Evolutionary conservation across 2,329 filamentous ascomycete species (phyloP).

Genomic region (Sodiomyces alkalinus): DNA sequence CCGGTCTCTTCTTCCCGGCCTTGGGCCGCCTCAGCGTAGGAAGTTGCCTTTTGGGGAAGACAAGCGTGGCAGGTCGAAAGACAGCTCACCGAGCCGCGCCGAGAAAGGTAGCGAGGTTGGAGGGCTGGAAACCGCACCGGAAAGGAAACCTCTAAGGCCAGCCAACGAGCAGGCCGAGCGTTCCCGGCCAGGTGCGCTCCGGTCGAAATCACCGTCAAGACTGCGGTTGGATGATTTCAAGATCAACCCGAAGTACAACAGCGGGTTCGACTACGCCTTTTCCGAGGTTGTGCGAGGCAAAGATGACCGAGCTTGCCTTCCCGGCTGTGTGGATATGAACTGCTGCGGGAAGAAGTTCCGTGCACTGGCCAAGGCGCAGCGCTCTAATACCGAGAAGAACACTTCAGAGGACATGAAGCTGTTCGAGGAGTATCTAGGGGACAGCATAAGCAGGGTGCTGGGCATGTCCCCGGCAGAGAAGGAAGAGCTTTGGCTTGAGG

Average conservation of each 20-base stretch:
- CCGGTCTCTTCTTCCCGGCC: too few relatives aligned
- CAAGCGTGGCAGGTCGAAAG: constrained; percentile 4
- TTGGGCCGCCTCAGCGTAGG: constrained; percentile 20
- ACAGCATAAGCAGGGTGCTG: constrained; percentile 41
- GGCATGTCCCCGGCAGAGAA: constrained; percentile 45
- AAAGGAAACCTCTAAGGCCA: too few relatives aligned
- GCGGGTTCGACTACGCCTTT: constrained; percentile 58
- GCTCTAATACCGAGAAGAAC: constrained; percentile 22
- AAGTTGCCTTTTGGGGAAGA: constrained; percentile 23
- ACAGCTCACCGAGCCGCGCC: constrained; percentile 1
- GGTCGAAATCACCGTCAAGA: constrained; percentile 38
- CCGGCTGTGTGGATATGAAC: constrained; percentile 57
- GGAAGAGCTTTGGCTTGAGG: constrained; percentile 55
- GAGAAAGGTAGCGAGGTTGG: neutral
- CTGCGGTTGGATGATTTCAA: constrained; percentile 64
- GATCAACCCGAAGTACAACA: constrained; percentile 58
- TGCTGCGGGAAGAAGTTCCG: constrained; percentile 66
- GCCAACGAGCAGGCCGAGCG: neutral
- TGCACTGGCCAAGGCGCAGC: constrained; percentile 42
- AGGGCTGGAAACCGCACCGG: neutral
- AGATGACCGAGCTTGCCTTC: constrained; percentile 52
- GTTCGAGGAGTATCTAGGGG: constrained; percentile 41
- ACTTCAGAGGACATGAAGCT: constrained; percentile 28
- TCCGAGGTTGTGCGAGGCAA: constrained; percentile 58
- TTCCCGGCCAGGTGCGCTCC: constrained; percentile 26